Base-by-base conservation (phyloP, 352 stramenopile species). In the Pythium chondricola region DNA sequence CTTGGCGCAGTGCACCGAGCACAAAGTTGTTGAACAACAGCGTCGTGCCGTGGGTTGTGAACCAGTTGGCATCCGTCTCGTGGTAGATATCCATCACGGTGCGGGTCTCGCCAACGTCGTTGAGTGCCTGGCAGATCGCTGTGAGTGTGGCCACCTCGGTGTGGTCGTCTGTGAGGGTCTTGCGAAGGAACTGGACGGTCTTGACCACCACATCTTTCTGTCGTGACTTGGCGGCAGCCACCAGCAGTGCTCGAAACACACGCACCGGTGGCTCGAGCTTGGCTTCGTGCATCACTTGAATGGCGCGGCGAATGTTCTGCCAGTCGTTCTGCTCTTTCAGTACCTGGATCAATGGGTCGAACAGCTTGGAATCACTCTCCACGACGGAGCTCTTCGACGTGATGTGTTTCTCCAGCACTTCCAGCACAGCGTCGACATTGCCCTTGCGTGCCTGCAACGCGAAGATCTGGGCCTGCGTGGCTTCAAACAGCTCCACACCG, bases 261-360 rank as follows among this genome's bases (percentile, higher is more conserved):
- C 71, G 75, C 10, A 85, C 36, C 20, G 72, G 61, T 2, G 77
- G 75, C 4, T 63, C 31, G 17, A 87, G 47, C 14, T 63, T 45
- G 21, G 83, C 49, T 31, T 69, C 41, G 46, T 86, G 67, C 78
- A 90, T 86, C 45, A 87, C 73, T 30, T 76, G 61, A 37, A 90
- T 72, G 8, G 60, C 63, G 26, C 64, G 55, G 26, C 83, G 72
- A 2, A 71, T 69, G 33, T 51, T 69, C 18, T 73, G 63, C 73
- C 74, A 88, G 64, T 90, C 75, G n/a, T 69, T 57, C 38, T 79
- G 66, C 4, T 50, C 25, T 35, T 88, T 85, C 27, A 87, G 61
- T 17, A 74, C 65, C 7, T 64, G 66, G 31, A 90, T 43, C 41
- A 90, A 38, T 32, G 73, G 65, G 31, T 82, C 70, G 43, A 86